Evolutionary conservation across 768 basidiomycete species (phyloP), one percentile per base, ranked within the genome.

Genomic region (Gloeophyllum trabeum): DNA sequence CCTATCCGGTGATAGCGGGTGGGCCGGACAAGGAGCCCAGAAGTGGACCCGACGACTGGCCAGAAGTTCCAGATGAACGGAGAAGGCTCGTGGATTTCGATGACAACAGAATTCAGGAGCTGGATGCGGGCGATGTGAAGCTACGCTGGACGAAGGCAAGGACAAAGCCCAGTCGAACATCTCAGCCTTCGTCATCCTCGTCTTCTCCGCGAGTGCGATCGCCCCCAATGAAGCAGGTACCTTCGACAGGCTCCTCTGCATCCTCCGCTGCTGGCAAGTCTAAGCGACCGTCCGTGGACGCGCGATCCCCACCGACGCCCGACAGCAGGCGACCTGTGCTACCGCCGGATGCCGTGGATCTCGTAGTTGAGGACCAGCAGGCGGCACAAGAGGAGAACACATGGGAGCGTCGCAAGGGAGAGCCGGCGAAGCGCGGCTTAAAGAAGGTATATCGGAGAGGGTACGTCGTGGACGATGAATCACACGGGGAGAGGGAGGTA

Each of bases 321-420:
- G 49, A 44, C 18, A 44, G 32, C 14, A 49, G 55, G 55, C 50
- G 50, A 2, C 50, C 53, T 19, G 52, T 50, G 7, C 58, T 77
- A 10, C 72, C 73, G 12, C 70, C 75, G 2, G 85, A 97, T 48
- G 92, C 93, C 1, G 81, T 97, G 1, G 94, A 99, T 53, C 67
- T 99, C 14, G 73, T 97, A 4, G 77, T 93, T 0, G 84, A 86
- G 52, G 83, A 81, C 52, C 46, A 56, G 5, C 54, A 64, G 5
- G 76, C 78, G 3, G 73, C 69, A 23, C 67, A 75, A 46, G 67
- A 70, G 43, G 73, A 73, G 22, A 63, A 67, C 50, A 58, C 61
- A 21, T 64, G 69, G 35, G 78, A 81, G 47, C 62, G 79, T 28
- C 58, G 72, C 42, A 75, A 73, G 44, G 82, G 79, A 19, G 80